Conservation (phyloP, 2,329 filamentous ascomycete species). For the Aspergillus fischeri region DNA sequence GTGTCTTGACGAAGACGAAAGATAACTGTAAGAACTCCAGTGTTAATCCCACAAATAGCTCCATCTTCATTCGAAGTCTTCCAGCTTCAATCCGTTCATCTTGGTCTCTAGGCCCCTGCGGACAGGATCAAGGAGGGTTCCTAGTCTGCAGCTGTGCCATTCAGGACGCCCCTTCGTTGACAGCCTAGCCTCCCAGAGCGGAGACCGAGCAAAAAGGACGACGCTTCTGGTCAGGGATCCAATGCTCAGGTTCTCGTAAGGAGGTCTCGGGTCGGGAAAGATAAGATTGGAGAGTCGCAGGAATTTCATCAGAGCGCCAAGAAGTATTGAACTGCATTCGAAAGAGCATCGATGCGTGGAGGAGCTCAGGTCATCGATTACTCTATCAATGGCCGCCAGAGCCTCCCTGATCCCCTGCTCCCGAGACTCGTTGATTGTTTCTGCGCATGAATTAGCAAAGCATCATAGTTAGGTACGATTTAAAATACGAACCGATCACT, state of each 20-base stretch:
- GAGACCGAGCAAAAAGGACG: not conserved
- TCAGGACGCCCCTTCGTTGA: too few species aligned
- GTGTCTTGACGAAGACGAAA: not conserved
- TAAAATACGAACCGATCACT: not conserved
- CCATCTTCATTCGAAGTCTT: not conserved
- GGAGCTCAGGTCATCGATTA: not conserved
- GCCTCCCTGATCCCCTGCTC: not conserved
- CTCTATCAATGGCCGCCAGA: not conserved
- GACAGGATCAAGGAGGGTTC: not conserved
- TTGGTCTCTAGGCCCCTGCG: not conserved
- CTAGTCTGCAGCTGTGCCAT: not conserved
- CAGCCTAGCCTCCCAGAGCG: not conserved
- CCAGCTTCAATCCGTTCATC: not conserved
- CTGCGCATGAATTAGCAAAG: not conserved
- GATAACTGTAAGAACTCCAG: too few species aligned
- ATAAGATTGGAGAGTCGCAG: not conserved
- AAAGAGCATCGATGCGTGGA: not conserved
- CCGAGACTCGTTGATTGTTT: not conserved
- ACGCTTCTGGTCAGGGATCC: not conserved
- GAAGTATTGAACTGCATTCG: not conserved
- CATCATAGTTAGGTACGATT: not conserved
- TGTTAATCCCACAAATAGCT: too few species aligned
- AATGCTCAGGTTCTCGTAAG: not conserved
- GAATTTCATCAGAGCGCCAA: not conserved
- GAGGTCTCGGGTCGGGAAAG: not conserved